Conservation (phyloP, 2,329 filamentous ascomycete species). For the Pseudocercospora fuligena region DNA sequence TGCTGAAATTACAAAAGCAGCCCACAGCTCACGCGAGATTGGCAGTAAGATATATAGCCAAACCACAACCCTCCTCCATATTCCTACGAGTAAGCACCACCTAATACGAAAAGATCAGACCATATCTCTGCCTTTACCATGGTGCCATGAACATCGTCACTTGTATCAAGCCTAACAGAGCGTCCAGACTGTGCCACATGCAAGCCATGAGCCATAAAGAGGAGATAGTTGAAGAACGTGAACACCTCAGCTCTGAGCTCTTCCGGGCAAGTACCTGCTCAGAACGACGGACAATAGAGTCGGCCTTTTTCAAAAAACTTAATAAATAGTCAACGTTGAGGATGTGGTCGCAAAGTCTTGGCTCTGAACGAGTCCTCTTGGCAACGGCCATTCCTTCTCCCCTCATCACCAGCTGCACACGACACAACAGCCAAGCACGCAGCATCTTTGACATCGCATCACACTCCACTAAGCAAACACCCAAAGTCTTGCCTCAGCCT, state of each 20-base stretch:
- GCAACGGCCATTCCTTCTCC: too few relatives aligned
- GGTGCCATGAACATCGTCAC: not conserved
- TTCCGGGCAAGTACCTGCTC: not conserved
- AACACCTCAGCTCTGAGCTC: not conserved
- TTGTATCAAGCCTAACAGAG: not conserved
- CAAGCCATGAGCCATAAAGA: not conserved
- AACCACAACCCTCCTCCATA: not conserved
- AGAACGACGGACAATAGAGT: not conserved
- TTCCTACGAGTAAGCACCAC: not conserved
- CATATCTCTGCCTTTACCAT: not conserved
- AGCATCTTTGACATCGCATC: too few relatives aligned
- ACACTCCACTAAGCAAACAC: too few relatives aligned
- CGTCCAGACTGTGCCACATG: not conserved
- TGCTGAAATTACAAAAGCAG: not conserved
- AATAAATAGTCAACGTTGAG: not conserved
- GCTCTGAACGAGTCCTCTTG: too few relatives aligned
- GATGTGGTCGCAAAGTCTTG: not conserved
- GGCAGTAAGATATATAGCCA: too few relatives aligned
- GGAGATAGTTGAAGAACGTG: not conserved
- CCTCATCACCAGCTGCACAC: too few relatives aligned
- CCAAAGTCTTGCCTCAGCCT: too few relatives aligned
- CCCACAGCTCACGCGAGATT: too few relatives aligned
- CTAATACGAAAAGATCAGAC: not conserved
- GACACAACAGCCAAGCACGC: too few relatives aligned
- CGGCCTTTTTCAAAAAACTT: not conserved